Base-by-base conservation (phyloP, 768 basidiomycete species). In the Trametes gibbosa region DNA sequence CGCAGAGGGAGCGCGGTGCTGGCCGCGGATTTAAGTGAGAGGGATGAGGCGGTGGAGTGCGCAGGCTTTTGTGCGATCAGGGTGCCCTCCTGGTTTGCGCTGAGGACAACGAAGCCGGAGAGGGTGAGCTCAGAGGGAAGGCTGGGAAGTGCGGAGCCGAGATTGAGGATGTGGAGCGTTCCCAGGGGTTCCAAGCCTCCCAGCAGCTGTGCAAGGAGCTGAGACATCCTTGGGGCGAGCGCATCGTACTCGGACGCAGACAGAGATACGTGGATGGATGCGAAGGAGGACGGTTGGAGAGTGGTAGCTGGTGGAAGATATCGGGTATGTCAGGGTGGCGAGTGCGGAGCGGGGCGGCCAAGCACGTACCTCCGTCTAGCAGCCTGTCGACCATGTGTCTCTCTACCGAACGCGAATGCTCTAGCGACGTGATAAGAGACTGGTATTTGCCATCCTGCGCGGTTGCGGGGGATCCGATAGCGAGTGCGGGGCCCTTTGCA, bases 401-500 rank as follows among this genome's bases (percentile, higher is more conserved):
- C 66, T 95, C 91, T 29, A 92, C 85, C 34, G 74, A 67, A 61
- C 79, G 72, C 17, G 76, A 78, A 57, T 72, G 72, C 71, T 84
- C 82, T 58, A 92, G 74, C 63, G 79, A 76, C 7, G 83, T 78
- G 51, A 92, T 79, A 61, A 91, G 74, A 1, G 80, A 72, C 70
- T 93, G 90, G 69, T 92, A 93, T 69, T 79, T 81, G 32, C 92
- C 93, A 68, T 92, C 84, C 69, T 84, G 81, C 3, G 92, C 92
- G 0, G 91, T 89, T 3, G 80, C 75, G 19, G 87, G 82, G 8
- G 92, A 92, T 55, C 92, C 90, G 62, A 95, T 84, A 52, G 82
- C 88, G 50, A 95, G 79, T 7, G 83, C 83, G 43, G 79, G 72
- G 14, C 82, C 84, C 66, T 81, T 68, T 19, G 59, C 56, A 25